Conservation (phyloP, 345 rosid genomes). For the Rhodamnia argentea region DNA sequence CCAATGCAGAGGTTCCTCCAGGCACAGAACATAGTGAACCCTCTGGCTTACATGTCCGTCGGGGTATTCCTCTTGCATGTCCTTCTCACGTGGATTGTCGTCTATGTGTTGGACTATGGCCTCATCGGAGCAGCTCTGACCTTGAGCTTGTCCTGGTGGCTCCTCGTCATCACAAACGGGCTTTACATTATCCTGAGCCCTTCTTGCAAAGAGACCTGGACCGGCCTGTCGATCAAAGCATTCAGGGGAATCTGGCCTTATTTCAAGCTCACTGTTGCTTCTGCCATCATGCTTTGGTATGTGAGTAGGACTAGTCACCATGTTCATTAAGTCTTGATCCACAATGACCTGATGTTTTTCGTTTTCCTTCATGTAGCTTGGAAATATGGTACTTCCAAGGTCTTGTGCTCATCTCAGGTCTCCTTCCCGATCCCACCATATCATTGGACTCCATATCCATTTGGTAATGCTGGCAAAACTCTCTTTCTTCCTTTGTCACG, state of each 20-base stretch:
- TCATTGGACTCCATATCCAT: conserved; percentile 82
- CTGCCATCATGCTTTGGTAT: conserved; percentile 90
- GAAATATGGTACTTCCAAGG: conserved; percentile 99
- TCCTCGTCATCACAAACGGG: conserved; percentile 35
- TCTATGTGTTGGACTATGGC: conserved; percentile 40
- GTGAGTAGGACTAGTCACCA: background rate
- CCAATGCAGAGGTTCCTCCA: conserved; percentile 92
- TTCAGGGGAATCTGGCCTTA: conserved; percentile 87
- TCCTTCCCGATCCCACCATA: conserved; percentile 61
- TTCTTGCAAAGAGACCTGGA: conserved; percentile 74
- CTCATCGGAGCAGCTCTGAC: conserved; percentile 70
- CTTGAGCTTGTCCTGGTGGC: conserved; percentile 79
- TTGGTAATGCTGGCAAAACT: conserved; percentile 32
- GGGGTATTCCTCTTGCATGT: conserved; percentile 66
- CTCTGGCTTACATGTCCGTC: conserved; percentile 69
- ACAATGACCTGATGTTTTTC: background rate
- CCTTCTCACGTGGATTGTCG: conserved; percentile 53
- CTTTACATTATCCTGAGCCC: conserved; percentile 60
- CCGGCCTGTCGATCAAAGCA: conserved; percentile 53
- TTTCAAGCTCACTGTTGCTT: conserved; percentile 77
- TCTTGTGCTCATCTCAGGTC: conserved; percentile 75
- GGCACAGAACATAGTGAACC: conserved; percentile 94
- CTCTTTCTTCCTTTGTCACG: background rate
- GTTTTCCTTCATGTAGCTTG: conserved; percentile 36
- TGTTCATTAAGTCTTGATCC: background rate